Base-by-base conservation (phyloP, 306 rosid genomes). In the Macrotyloma uniflorum region DNA sequence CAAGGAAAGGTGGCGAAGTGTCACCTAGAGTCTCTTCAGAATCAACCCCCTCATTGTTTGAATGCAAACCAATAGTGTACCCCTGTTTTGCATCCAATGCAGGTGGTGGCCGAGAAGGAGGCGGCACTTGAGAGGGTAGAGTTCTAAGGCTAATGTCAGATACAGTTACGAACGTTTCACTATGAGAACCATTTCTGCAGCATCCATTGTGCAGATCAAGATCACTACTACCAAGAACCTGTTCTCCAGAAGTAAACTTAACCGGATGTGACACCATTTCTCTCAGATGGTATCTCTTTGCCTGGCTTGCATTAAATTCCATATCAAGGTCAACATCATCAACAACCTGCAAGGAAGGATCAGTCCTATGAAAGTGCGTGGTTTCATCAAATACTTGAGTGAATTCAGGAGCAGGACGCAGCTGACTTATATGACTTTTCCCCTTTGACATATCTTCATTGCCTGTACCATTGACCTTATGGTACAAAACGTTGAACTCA, bases 21-120 rank as follows among this genome's bases (percentile, higher is more conserved):
- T 83, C 89, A 63, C 78, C 87, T 10, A 80, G 42, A 63, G 69
- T 79, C 80, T 85, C 88, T 79, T 85, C 91, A 82, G 86, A 72
- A 72, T 82, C 72, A 87, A 85, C 28, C 26, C 30, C 53, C 63
- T 79, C 83, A 40, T 62, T 73, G 57, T 86, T 75, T 74, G 89
- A 78, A 63, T 73, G 62, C 71, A 82, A 79, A 72, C 58, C 86
- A 72, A 83, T 8, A 23, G 72, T 36, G 69, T 74, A 76, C 58
- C 83, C 93, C 59, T 82, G 91, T 51, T 59, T 85, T 32, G 54
- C 82, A 77, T 87, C 93, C 69, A 86, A 70, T 46, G 30, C 49
- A 50, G 99, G 98, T 0, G 99, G 99, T 16, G 90, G 96, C 23
- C 98, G 92, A 74, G 93, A 77, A 24, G 99, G 99, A 13, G 99